These are phyloP conservation scores for Yamadazyma mexicana DNA, from an alignment of 1,139 yeast species.

Conservation along the genomic window DNA sequence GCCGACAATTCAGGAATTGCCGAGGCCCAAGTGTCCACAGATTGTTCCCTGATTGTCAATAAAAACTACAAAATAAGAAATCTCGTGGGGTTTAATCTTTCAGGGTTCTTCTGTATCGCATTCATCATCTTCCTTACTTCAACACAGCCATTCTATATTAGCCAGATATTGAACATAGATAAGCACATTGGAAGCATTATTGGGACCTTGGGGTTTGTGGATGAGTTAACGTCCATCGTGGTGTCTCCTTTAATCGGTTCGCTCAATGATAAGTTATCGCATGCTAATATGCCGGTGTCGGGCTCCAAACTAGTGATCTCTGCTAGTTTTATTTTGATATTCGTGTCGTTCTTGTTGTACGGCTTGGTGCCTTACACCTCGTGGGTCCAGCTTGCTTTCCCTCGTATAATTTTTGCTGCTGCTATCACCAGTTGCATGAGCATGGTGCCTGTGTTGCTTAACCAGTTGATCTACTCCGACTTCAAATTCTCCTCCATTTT, in stretches of 20 bases:
- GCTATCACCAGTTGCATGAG: conserved; percentile 58
- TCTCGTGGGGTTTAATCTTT: conserved; percentile 24
- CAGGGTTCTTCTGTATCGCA: conserved; percentile 55
- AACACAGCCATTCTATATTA: conserved; percentile 66
- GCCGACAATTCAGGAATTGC: background rate
- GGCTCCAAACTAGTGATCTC: conserved; percentile 59
- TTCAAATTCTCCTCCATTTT: conserved; percentile 26
- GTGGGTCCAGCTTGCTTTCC: conserved; percentile 42
- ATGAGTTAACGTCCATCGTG: conserved; percentile 56
- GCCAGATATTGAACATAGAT: conserved; percentile 51
- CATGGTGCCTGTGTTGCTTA: conserved; percentile 50
- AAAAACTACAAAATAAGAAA: conserved; percentile 17
- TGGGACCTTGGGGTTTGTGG: conserved; percentile 63
- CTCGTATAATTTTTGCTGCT: conserved; percentile 57
- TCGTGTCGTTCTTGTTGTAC: conserved; percentile 49
- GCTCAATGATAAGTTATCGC: conserved; percentile 52
- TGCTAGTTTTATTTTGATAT: conserved; percentile 48
- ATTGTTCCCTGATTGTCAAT: conserved; percentile 1
- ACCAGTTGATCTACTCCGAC: conserved; percentile 53
- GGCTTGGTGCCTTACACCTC: conserved; percentile 40
- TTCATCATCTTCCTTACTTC: conserved; percentile 67
- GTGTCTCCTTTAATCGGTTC: conserved; percentile 68
- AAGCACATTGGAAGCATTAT: conserved; percentile 53
- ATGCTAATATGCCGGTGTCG: conserved; percentile 17
- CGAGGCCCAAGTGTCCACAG: background rate